Evolutionary conservation across 768 basidiomycete genomes (phyloP), one percentile per base, ranked within the genome.

Genomic region (Suillus sp.): DNA sequence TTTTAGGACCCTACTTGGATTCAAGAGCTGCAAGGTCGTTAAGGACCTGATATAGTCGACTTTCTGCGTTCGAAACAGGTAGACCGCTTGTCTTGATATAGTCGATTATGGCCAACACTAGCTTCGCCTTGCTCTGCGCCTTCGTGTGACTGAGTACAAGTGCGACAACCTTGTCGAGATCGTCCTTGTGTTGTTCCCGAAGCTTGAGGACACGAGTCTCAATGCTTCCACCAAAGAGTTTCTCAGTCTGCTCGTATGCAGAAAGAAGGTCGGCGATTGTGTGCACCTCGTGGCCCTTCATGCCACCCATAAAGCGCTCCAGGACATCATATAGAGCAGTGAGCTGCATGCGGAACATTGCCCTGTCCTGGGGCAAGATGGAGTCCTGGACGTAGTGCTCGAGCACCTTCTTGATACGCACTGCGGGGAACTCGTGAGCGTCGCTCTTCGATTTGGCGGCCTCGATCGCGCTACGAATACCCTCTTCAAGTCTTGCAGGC

Each of bases 81-180:
- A 92, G 77, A 40, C 87, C 86, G 68, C 88, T 88, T 37, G 82
- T 81, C 80, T 97, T 97, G 79, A 99, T 86, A 70, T 96, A 85
- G 68, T 99, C 96, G 45, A 99, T 84, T 50, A 99, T 80, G 20
- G 88, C 84, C 55, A 96, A 83, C 50, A 97, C 84, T 57, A 99
- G 83, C 73, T 93, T 95, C 67, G 88, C 87, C 81, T 99, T 99
- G 78, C 90, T 88, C 67, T 92, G 90, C 9, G 93, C 95, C 78
- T 95, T 96, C 80, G 95, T 93, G 77, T 99, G 97, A 63, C 96
- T 96, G 59, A 99, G 84, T 20, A 99, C 94, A 35, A 96, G 80
- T 53, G 83, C 83, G 53, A 91, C 89, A 38, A 93, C 97, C 63
- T 89, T 87, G 75, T 98, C 95, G 42, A 97, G 86, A 68, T 95